phyloP scores from a whole-genome alignment of 208 protist species.

The Leishmania gerbilli region DNA sequence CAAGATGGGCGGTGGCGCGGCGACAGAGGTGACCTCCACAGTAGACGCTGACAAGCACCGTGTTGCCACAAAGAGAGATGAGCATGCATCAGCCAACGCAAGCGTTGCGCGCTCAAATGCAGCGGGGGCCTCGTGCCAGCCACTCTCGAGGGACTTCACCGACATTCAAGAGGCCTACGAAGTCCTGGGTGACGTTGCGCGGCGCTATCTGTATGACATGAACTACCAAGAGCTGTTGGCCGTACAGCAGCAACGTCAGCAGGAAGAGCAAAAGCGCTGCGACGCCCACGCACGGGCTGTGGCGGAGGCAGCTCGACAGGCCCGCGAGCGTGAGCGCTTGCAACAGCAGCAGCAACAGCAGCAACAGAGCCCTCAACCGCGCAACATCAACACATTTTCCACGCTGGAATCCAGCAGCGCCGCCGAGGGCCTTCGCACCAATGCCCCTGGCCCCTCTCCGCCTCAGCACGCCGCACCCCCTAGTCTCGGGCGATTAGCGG shows the following conservation, averaged over 20 bases:
- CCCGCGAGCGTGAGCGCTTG: conserved; percentile 21
- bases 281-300: conserved; percentile 19
- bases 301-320: conserved; percentile 20
- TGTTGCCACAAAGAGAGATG: background rate
- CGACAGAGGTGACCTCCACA: background rate
- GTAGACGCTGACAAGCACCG: background rate
- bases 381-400: background rate
- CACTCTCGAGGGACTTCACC: conserved; percentile 42
- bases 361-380: background rate
- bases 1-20: conserved; percentile 8
- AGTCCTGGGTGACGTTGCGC: conserved; percentile 80
- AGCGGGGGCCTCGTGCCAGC: background rate
- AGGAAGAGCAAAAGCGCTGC: conserved; percentile 25
- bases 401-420: background rate
- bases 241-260: conserved; percentile 15
- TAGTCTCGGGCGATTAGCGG: background rate
- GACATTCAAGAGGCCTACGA: conserved; percentile 89
- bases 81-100: background rate
- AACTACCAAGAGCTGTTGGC: conserved; percentile 56
- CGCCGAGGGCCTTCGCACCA: background rate
- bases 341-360: conserved; percentile 29
- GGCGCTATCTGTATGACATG: conserved; percentile 89
- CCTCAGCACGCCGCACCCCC: background rate
- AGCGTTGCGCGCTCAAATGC: no score
- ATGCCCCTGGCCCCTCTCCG: background rate